These are phyloP conservation scores for Colletotrichum sp. DNA, from an alignment of 2,329 filamentous ascomycete genomes.

Conservation along the genomic window DNA sequence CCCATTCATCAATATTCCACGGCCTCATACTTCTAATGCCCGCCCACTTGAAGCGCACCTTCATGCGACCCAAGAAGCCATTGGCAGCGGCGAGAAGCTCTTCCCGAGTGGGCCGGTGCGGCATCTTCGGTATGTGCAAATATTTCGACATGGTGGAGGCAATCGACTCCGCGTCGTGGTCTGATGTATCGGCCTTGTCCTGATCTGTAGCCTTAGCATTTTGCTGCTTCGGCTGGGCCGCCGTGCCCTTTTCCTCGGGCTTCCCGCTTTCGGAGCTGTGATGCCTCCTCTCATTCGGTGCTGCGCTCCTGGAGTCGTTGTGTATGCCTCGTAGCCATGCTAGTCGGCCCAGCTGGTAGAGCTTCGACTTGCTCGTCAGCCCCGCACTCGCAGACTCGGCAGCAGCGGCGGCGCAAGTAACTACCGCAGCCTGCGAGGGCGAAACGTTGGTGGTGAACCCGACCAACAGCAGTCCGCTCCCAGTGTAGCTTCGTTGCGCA, in stretches of 20 bases:
- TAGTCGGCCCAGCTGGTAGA: slow-evolving; percentile 40
- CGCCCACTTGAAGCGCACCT: slow-evolving; percentile 96
- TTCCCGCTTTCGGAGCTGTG: slow-evolving; percentile 32
- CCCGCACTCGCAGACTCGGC: slow-evolving; percentile 38
- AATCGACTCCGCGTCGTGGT: slow-evolving; percentile 45
- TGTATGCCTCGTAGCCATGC: slow-evolving; percentile 40
- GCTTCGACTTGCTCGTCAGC: slow-evolving; percentile 31
- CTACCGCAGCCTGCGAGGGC: slow-evolving; percentile 41
- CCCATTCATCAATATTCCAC: slow-evolving; percentile 96
- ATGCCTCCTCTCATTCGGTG: slow-evolving; percentile 31
- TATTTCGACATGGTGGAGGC: slow-evolving; percentile 63
- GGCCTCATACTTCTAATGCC: slow-evolving; percentile 92
- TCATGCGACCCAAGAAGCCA: slow-evolving; percentile 89
- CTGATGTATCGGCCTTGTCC: slow-evolving; percentile 22
- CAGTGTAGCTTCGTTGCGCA: slow-evolving; percentile 57
- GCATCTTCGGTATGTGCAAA: slow-evolving; percentile 68
- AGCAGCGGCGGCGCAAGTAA: slow-evolving; percentile 39
- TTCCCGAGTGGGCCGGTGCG: slow-evolving; percentile 91
- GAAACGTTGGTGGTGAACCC: slow-evolving; percentile 45
- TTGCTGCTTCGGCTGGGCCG: slow-evolving; percentile 1
- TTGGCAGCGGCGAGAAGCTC: slow-evolving; percentile 90
- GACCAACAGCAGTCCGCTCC: slow-evolving; percentile 58
- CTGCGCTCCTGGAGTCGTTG: slow-evolving; percentile 27
- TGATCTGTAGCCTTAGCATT: slow-evolving; percentile 14
- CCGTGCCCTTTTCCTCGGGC: slow-evolving; percentile 19